Evolutionary conservation across 1,284 basidiomycete genomes (phyloP).

Genomic region (Fomitopsis pinicola): DNA sequence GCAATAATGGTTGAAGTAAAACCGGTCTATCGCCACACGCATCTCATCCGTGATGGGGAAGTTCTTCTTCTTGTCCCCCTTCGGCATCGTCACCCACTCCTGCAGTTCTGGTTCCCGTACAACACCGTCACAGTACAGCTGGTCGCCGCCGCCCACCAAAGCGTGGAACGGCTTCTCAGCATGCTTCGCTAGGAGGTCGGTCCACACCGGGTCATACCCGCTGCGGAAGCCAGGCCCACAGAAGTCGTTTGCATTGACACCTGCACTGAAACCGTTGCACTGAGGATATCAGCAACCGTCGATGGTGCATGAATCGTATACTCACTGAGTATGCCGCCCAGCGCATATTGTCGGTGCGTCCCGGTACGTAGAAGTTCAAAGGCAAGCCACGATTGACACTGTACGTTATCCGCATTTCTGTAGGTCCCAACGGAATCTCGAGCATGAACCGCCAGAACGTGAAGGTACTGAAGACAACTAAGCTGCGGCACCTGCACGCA

Average conservation of each 20-base stretch:
- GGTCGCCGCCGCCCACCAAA: conserved; percentile 82
- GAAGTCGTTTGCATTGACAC: conserved; percentile 78
- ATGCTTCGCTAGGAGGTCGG: conserved; percentile 84
- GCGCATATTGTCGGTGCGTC: conserved; percentile 80
- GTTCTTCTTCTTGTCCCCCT: conserved; percentile 59
- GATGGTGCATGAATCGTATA: background rate
- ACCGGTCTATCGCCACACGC: conserved; percentile 77
- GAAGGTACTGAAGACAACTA: conserved; percentile 49
- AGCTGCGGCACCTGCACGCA: background rate
- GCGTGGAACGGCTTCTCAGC: conserved; percentile 80
- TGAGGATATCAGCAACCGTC: conserved; percentile 22
- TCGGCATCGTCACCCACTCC: conserved; percentile 75
- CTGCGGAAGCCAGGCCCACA: conserved; percentile 67
- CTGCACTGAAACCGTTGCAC: conserved; percentile 83
- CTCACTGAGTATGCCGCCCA: conserved; percentile 83
- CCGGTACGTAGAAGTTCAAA: conserved; percentile 84
- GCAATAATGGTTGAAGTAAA: conserved; percentile 91
- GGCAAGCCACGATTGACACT: conserved; percentile 75
- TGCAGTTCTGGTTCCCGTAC: conserved; percentile 74
- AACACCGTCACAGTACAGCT: conserved; percentile 75
- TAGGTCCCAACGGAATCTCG: conserved; percentile 68
- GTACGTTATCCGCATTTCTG: conserved; percentile 82
- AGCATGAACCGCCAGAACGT: conserved; percentile 97
- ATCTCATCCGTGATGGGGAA: conserved; percentile 75
- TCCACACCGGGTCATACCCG: conserved; percentile 91